Evolutionary conservation across 176 grass and related monocot species (phyloP).

Genomic region (Oryza rufipogon): DNA sequence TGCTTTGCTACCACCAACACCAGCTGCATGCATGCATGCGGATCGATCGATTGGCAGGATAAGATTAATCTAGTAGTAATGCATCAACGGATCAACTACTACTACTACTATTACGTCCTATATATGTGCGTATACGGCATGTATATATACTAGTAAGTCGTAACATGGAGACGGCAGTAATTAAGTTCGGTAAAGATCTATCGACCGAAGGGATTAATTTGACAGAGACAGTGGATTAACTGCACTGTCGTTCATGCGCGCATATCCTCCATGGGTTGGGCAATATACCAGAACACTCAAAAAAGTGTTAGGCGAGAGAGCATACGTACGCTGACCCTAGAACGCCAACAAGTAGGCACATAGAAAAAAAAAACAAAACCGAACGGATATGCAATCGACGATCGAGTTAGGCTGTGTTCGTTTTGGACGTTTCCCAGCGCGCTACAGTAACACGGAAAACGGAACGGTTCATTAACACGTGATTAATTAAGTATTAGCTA

Average conservation of each 20-base stretch:
- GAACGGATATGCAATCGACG: too few relatives aligned
- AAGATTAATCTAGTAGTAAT: background rate
- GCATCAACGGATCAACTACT: background rate
- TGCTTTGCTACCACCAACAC: background rate
- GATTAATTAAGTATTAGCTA: too few relatives aligned
- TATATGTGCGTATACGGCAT: too few relatives aligned
- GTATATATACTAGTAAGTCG: background rate
- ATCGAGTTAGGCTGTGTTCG: too few relatives aligned
- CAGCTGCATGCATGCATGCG: background rate
- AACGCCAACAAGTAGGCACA: background rate
- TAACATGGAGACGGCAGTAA: background rate
- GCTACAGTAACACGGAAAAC: too few relatives aligned
- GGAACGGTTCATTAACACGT: too few relatives aligned
- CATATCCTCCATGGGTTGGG: slow-evolving; percentile 35
- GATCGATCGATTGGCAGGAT: background rate
- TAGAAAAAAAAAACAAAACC: background rate
- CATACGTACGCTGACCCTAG: slow-evolving; percentile 14
- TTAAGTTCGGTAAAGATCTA: slow-evolving; percentile 25
- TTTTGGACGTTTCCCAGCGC: too few relatives aligned
- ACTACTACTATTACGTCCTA: background rate
- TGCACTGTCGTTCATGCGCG: background rate
- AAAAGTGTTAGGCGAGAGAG: slow-evolving; percentile 23
- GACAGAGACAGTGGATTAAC: background rate
- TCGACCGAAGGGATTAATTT: background rate
- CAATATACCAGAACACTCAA: background rate